These are phyloP conservation scores for Colletotrichum acutatum DNA, from an alignment of 2,329 filamentous ascomycete genomes.

Conservation along the genomic window DNA sequence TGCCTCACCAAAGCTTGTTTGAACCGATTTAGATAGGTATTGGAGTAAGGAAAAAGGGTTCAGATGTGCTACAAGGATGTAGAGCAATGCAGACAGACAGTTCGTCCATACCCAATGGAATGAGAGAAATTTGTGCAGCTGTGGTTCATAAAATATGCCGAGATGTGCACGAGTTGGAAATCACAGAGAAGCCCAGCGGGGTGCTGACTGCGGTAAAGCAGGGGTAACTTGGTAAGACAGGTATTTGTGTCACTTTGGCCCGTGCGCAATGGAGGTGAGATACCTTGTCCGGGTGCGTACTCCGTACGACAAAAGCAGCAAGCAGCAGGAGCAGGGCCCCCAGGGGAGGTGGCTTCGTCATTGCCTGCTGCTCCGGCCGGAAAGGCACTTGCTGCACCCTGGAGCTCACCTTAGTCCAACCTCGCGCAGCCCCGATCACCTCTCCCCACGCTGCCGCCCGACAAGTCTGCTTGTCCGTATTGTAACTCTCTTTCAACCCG, in stretches of 20 bases:
- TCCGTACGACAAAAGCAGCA: slow-evolving; percentile 15
- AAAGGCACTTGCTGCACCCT: slow-evolving; percentile 32
- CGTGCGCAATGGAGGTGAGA: slow-evolving; percentile 5
- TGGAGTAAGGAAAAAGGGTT: background rate
- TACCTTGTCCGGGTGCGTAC: slow-evolving; percentile 18
- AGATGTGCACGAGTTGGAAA: slow-evolving; percentile 22
- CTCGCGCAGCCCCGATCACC: slow-evolving; percentile 20
- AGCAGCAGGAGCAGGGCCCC: background rate
- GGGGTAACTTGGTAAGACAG: slow-evolving; percentile 21
- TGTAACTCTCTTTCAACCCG: background rate
- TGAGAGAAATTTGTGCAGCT: background rate
- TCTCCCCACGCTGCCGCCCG: slow-evolving; percentile 22
- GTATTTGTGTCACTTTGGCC: slow-evolving; percentile 22
- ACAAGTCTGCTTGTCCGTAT: slow-evolving; percentile 16
- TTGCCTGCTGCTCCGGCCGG: slow-evolving; percentile 28
- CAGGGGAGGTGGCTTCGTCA: slow-evolving; percentile 33
- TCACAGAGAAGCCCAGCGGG: background rate
- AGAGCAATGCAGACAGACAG: background rate
- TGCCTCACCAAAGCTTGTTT: background rate
- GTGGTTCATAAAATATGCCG: slow-evolving; percentile 23
- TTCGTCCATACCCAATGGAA: background rate
- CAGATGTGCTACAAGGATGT: background rate
- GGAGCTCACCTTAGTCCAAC: slow-evolving; percentile 35
- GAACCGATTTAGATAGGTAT: background rate
- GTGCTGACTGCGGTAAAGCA: slow-evolving; percentile 23